phyloP scores from a whole-genome alignment of 2,329 filamentous ascomycete species.

The Aspergillus persii region DNA sequence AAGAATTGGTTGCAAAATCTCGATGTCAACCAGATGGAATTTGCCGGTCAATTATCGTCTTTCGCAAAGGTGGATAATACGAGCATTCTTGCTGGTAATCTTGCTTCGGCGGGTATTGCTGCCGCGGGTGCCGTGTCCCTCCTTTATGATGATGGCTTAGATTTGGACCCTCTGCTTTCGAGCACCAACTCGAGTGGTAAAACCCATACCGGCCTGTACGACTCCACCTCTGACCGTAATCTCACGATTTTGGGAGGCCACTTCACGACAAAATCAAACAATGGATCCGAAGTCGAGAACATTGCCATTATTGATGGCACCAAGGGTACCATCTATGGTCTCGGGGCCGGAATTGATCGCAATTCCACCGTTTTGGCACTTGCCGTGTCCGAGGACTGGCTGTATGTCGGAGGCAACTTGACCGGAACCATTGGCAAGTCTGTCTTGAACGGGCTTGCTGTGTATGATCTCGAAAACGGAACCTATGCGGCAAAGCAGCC shows the following conservation, averaged over 20 bases:
- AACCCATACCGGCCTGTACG: constrained; percentile 74
- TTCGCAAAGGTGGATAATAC: constrained; percentile 59
- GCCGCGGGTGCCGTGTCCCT: constrained; percentile 72
- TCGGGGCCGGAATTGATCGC: constrained; percentile 61
- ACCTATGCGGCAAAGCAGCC: constrained; percentile 67
- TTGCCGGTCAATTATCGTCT: constrained; percentile 71
- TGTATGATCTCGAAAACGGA: constrained; percentile 70
- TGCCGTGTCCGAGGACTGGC: constrained; percentile 61
- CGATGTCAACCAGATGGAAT: constrained; percentile 59
- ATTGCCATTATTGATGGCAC: constrained; percentile 77
- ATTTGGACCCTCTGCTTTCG: constrained; percentile 46
- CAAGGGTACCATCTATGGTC: constrained; percentile 67
- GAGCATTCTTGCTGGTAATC: constrained; percentile 75
- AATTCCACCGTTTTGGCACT: constrained; percentile 75
- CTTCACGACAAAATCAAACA: constrained; percentile 68
- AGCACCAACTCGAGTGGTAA: constrained; percentile 34
- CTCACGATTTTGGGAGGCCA: constrained; percentile 85
- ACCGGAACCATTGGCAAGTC: constrained; percentile 64
- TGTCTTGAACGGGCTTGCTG: constrained; percentile 69
- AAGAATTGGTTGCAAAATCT: constrained; percentile 87
- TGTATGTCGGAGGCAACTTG: constrained; percentile 81
- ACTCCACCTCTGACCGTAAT: constrained; percentile 67
- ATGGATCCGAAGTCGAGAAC: constrained; percentile 73
- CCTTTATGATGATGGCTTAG: constrained; percentile 37
- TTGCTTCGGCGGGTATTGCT: constrained; percentile 71